Evolutionary conservation across 768 basidiomycete species (phyloP), one percentile per base, ranked within the genome.

Genomic region (Mycena latifolia): DNA sequence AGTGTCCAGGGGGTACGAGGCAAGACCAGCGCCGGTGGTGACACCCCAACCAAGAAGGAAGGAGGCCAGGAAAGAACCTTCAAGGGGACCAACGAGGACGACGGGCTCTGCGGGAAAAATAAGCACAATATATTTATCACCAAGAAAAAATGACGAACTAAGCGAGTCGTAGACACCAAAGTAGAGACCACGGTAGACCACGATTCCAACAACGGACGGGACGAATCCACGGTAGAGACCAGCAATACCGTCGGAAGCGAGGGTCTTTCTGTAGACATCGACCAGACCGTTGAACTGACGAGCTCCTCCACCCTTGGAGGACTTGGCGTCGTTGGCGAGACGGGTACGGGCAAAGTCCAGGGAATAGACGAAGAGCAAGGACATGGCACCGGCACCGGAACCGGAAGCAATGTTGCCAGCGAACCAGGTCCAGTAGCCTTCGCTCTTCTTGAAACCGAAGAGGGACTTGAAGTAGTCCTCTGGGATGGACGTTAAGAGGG

Each of bases 221-320:
- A 99, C 90, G 83, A 99, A 99, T 67, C 98, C 98, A 88, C 98
- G 96, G 89, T 99, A 99, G 75, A 99, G 95, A 88, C 98, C 98
- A 69, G 92, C 95, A 74, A 99, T 85, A 90, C 98, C 98, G 77
- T 99, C 98, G 29, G 95, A 90, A 33, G 96, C 96, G 74, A 99
- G 90, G 58, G 97, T 99, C 91, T 99, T 98, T 77, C 78, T 91
- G 88, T 98, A 98, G 70, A 98, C 96, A 77, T 99, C 98, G 69
- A 99, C 87, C 60, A 99, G 86, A 79, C 98, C 98, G 79, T 98
- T 99, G 90, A 99, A 99, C 80, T 99, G 98, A 82, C 98, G 94
- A 37, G 90, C 87, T 74, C 85, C 86, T 83, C 96, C 97, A 73
- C 86, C 86, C 88, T 96, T 97, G 35, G 95, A 86, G 5, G 95